Evolutionary conservation across 2,329 filamentous ascomycete species (phyloP), one percentile per base, ranked within the genome.

Genomic region (Penicillium sclerotigenum): DNA sequence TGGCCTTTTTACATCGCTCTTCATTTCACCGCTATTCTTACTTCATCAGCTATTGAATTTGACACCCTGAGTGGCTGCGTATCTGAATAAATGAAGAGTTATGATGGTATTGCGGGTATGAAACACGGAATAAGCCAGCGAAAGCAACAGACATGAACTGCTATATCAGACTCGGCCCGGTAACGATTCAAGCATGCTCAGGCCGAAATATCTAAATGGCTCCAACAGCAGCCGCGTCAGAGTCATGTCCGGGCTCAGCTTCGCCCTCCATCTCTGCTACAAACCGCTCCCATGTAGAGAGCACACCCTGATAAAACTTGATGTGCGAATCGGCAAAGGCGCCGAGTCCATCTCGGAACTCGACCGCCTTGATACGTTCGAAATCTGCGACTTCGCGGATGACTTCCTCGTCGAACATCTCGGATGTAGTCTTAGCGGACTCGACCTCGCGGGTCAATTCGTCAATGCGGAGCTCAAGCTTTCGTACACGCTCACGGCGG

Each of bases 321-420:
- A 96, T 85, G 72, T 99, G 91, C 18, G 90, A 86, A 68, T 93
- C 88, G 0, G 93, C 91, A 47, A 99, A 75, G 3, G 85, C 86
- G 2, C 90, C 91, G 47, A 99, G 81, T 65, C 94, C 92, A 61
- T 88, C 84, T 73, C 90, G 90, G 75, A 99, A 95, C 79, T 99
- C 93, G 40, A 90, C 81, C 37, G 90, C 86, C 80, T 99, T 99
- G 80, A 97, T 97, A 54, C 92, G 84, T 77, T 99, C 94, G 76
- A 99, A 99, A 71, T 97, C 92, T 20, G 83, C 83, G 0, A 97
- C 90, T 73, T 99, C 94, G 68, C 90, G 88, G 41, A 97, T 88
- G 1, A 97, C 93, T 75, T 97, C 91, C 70, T 97, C 92, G 73
- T 97, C 94, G 68, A 99, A 99, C 71, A 91, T 87, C 74, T 97